Base-by-base conservation (phyloP, 1,139 yeast genomes). In the Saccharomyces hybrid region DNA sequence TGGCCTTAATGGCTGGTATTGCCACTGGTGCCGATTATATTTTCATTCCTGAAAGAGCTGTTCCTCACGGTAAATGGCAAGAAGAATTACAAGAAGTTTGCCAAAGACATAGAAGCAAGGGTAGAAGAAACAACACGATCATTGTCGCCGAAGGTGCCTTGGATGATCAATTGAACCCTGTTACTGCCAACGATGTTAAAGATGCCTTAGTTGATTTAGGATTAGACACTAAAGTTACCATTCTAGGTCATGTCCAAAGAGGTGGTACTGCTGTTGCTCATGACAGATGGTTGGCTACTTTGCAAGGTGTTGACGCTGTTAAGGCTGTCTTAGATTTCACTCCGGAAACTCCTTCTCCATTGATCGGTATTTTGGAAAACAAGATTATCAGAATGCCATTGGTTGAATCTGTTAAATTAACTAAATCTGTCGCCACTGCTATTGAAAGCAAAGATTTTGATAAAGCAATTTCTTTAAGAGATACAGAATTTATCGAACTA, bases 111-210 rank as follows among this genome's bases (percentile, higher is more conserved):
- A 77, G 93, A 68, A 73, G 73, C 31, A 78, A 80, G 66, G 95
- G 95, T 47, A 83, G 85, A 72, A 77, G 95, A 73, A 86, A 84
- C 70, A 84, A 90, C 50, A 86, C 85, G 49, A 90, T 86, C 50
- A 83, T 86, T 65, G 91, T 86, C 41, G 91, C 95, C 25, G 95
- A 86, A 72, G 95, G 95, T 65, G 95, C 95, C 50, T 78, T 86
- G 54, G 86, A 83, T 58, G 77, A 78, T 56, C 83, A 83, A 58
- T 75, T 86, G 65, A 78, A 79, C 52, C 87, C 87, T 50, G 83
- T 86, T 62, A 74, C 86, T 4, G 75, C 87, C 34, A 78, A 81
- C 26, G 82, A 83, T 57, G 93, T 86, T 49, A 83, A 83, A 65
- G 79, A 82, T 50, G 90, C 82, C 7, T 74, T 86, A 61, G 87